These are phyloP conservation scores for Pyrenochaeta sp. DNA, from an alignment of 2,329 filamentous ascomycete species.

Conservation along the genomic window DNA sequence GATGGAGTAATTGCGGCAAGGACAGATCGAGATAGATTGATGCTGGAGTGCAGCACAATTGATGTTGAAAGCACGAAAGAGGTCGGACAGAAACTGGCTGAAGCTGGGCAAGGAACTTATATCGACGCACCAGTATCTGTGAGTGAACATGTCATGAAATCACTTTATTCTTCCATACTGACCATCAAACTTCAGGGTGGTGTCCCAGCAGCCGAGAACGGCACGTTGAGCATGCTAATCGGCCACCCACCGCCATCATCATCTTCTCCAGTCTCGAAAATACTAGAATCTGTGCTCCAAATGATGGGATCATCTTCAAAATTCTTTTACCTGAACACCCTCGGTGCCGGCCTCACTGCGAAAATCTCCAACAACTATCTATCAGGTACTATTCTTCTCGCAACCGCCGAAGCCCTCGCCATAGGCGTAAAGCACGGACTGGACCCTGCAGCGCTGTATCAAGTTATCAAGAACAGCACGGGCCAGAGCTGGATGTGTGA, in stretches of 20 bases:
- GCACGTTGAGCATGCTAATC: conserved; percentile 37
- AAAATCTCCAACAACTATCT: conserved; percentile 49
- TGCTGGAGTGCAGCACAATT: conserved; percentile 46
- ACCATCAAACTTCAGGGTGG: conserved; percentile 28
- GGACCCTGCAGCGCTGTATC: conserved; percentile 35
- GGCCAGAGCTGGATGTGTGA: conserved; percentile 48
- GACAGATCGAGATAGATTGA: conserved; percentile 25
- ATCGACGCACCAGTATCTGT: conserved; percentile 45
- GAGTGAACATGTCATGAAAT: no score
- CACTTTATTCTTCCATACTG: no score
- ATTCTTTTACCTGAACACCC: conserved; percentile 38
- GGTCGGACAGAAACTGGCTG: conserved; percentile 27
- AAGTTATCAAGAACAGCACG: conserved; percentile 40
- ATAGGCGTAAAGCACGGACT: conserved; percentile 42
- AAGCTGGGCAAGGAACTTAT: conserved; percentile 27
- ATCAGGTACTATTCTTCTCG: conserved; percentile 40
- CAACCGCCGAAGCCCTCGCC: conserved; percentile 43
- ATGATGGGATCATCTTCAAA: conserved; percentile 38
- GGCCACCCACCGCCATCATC: conserved; percentile 28
- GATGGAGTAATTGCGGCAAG: conserved; percentile 34
- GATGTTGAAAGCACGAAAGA: conserved; percentile 37
- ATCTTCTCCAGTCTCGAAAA: conserved; percentile 11
- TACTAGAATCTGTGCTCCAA: conserved; percentile 18
- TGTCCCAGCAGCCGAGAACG: conserved; percentile 39
- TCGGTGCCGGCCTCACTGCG: conserved; percentile 42